These are phyloP conservation scores for Stachybotrys elegans DNA, from an alignment of 2,329 filamentous ascomycete species.

Conservation along the genomic window DNA sequence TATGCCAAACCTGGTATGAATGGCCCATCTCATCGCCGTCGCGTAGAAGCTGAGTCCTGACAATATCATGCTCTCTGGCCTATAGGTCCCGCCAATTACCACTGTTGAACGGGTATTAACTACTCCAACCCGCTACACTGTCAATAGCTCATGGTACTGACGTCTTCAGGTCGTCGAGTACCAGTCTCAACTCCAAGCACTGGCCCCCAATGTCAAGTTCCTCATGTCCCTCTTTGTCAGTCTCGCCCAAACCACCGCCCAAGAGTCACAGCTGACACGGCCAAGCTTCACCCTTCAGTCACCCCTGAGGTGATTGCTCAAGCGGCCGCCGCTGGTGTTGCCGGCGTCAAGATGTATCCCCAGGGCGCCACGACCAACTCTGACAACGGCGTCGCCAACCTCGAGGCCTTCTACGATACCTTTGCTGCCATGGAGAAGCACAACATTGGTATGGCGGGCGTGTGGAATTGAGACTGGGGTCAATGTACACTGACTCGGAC, in stretches of 20 bases:
- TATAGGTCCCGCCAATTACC: conserved; percentile 48
- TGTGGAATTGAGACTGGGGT: too few relatives aligned
- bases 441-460: conserved; percentile 57
- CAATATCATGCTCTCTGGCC: background rate
- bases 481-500: background rate
- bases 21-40: background rate
- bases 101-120: conserved; percentile 37
- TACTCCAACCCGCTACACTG: conserved; percentile 13
- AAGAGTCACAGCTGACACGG: background rate
- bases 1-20: conserved; percentile 56
- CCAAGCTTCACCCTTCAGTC: conserved; percentile 52
- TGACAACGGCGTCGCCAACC: conserved; percentile 62
- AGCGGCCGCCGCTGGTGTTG: conserved; percentile 67
- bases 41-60: background rate
- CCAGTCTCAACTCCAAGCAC: conserved; percentile 51
- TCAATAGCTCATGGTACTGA: conserved; percentile 10
- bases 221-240: conserved; percentile 67
- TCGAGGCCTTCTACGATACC: conserved; percentile 68
- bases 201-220: conserved; percentile 60
- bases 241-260: conserved; percentile 6
- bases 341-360: conserved; percentile 68
- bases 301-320: conserved; percentile 66
- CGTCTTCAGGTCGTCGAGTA: conserved; percentile 56
- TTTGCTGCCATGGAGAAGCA: conserved; percentile 87
- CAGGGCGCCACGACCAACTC: conserved; percentile 61